Percentiles rank a stretch among this genome's conserved stretches.
phyloP scores from a whole-genome alignment of 139 green algal species.

The Closterium sp. region DNA sequence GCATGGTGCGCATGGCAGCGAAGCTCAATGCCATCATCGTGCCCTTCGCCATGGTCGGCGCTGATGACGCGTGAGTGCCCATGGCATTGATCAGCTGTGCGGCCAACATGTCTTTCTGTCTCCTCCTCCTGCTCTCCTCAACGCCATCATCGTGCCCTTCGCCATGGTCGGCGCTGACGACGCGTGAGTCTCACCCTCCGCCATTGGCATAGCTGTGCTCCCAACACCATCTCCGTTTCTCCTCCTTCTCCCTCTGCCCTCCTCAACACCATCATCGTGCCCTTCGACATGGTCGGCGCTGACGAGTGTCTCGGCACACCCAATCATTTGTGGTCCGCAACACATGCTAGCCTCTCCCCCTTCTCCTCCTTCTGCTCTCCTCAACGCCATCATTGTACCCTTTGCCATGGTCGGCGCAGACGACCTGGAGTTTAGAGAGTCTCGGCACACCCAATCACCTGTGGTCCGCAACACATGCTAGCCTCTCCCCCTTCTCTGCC shows the following conservation, averaged over 20 bases:
- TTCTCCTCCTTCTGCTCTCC: too few relatives aligned
- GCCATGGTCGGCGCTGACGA: slow-evolving; percentile 78
- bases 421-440: slow-evolving; percentile 62
- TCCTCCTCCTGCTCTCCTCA: too few relatives aligned
- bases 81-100: background rate
- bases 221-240: too few relatives aligned
- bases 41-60: slow-evolving; percentile 82
- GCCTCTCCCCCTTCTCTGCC: too few relatives aligned
- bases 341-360: too few relatives aligned
- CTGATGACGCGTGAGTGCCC: slow-evolving; percentile 63
- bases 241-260: too few relatives aligned
- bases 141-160: slow-evolving; percentile 90
- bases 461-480: too few relatives aligned
- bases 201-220: background rate
- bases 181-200: slow-evolving; percentile 28
- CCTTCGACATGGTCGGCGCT: slow-evolving; percentile 80
- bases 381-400: slow-evolving; percentile 86
- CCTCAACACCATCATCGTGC: slow-evolving; percentile 87
- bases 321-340: too few relatives aligned
- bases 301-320: too few relatives aligned
- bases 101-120: too few relatives aligned
- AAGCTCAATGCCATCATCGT: slow-evolving; percentile 87
- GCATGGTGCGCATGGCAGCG: slow-evolving; percentile 80
- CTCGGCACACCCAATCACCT: too few relatives aligned
- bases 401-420: slow-evolving; percentile 82